Base-by-base conservation (phyloP, 2,329 filamentous ascomycete genomes). In the Cladosporium sp. region DNA sequence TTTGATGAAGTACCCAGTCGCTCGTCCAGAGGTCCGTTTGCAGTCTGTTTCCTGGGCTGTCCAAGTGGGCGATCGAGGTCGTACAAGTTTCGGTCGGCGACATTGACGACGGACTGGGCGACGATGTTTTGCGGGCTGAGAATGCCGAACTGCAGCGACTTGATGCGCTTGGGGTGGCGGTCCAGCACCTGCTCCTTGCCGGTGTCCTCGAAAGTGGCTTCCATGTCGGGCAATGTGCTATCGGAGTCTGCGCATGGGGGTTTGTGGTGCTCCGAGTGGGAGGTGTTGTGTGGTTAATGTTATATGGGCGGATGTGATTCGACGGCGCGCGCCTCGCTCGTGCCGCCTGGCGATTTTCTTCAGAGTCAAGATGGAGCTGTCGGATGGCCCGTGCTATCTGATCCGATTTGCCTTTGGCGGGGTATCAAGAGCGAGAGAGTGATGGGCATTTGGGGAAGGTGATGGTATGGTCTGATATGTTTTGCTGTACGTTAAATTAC, bases 61-160 rank as follows among this genome's bases (percentile, higher is more conserved):
- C 74, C 76, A 4, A 78, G 74, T 67, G 71, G 73, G 32, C 76
- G 72, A 72, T 91, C 89, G 72, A 97, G 87, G 78, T 99, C 93
- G 83, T 97, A 99, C 68, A 98, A 88, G 78, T 93, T 89, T 74
- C 93, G 88, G 78, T 97, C 92, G n/a, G 92, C 96, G 66, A 99
- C 90, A 80, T 97, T 93, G 71, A 98, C 86, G 66, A 97, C 93
- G 69, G 91, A 93, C 80, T 99, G 95, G 76, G 94, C 96, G 72
- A 96, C 91, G 71, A 98, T 96, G 75, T 98, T 92, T 77, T 96
- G 91, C 65, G 74, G 86, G 72, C 82, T 93, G 89, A 96, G 88
- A 69, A 98, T 92, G 75, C 94, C 94, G 79, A 98, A 98, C 77
- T 96, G 93, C 78, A 98, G 87, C 76, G 93, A 90, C 78, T 90